Base-by-base conservation (phyloP, 129 eudicot species). In the Tagetes erecta region DNA sequence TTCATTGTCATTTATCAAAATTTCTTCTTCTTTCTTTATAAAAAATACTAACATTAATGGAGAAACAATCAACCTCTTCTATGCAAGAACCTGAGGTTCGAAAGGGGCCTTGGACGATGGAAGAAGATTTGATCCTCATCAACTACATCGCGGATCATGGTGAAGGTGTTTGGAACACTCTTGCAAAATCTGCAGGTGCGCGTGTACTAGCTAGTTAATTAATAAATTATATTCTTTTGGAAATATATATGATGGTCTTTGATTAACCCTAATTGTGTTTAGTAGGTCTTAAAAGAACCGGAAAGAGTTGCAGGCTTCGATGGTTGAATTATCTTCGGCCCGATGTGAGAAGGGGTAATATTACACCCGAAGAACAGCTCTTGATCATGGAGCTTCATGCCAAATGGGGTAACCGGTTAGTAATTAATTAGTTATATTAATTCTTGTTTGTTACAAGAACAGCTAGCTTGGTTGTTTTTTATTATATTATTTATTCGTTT, bases 21-120 rank as follows among this genome's bases (percentile, higher is more conserved):
- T 76, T 40, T 70, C 38, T 74, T 60, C 57, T 59, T 73, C 70
- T 77, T 74, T 74, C 81, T 77, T 13, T 13, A 35, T 35, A 44
- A 2, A 62, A 65, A 72, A 20, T 20, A 20, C 27, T 20, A 20
- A 20, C 27, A 20, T 20, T 20, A 7, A 91, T 91, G 97, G 97
- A 91, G 51, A 87, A 84, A 51, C 78, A 68, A 77, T 62, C 82
- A 77, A 66, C 55, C 64, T 76, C 83, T 50, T 55, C 68, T 34
- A 34, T 55, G 37, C 86, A 83, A 56, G 92, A 93, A 33, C 83
- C 38, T 52, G 92, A 90, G 76, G 87, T 93, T 36, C 81, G 98
- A 80, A 93, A 93, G 81, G 98, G 98, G 30, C 98, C 98, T 14
- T 93, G 98, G 98, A 93, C 97, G 34, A 87, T 90, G 98, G 98